Evolutionary conservation across 129 eudicot species (phyloP), one percentile per base, ranked within the genome.

Genomic region (Flaveria bidentis): DNA sequence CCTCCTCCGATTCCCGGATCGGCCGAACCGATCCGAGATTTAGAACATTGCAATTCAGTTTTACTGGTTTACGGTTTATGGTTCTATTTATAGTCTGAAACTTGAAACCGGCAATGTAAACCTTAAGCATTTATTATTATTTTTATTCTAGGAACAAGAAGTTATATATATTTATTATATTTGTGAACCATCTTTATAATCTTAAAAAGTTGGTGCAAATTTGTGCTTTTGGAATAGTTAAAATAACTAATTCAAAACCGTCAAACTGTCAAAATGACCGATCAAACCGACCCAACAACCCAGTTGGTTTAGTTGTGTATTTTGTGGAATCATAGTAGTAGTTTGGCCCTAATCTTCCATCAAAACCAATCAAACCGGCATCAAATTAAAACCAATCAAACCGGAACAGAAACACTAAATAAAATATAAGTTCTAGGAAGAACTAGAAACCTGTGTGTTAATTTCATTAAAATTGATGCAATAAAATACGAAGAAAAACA

Each of bases 401-500:
- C 15, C 4, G 12, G 52, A 47, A 16, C 16, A 2, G 50, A 9
- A 1, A 45, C 13, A 45, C 2, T 8, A 9, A 45, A 8, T 2
- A 9, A 11, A 9, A 11, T 47, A 3, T 12, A 47, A 14, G 5
- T 1, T 16, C 20, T 51, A 16, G 57, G 57, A 51, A 15, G 18
- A 51, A 5, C 62, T 56, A n/a, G 26, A 7, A 55, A 55, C 26
- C 25, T 76, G 62, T 20, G 36, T 70, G 64, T 47, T 73, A 2
- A 13, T 41, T 68, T 68, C 56, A 68, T 67, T 55, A 55, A 77
- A 62, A 51, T 68, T 77, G 50, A 77, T 68, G 75, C 76, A 80
- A 83, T 86, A 85, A 76, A 85, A 39, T 62, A 88, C 3, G 79
- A 72, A 80, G 80, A 85, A 90, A 89, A 87, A 91, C 99, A 94